Percentiles rank a stretch among this genome's conserved stretches.
Evolutionary conservation across 192 early-diverging fungal species (phyloP).

Genomic region (Phycomyces nitens): DNA sequence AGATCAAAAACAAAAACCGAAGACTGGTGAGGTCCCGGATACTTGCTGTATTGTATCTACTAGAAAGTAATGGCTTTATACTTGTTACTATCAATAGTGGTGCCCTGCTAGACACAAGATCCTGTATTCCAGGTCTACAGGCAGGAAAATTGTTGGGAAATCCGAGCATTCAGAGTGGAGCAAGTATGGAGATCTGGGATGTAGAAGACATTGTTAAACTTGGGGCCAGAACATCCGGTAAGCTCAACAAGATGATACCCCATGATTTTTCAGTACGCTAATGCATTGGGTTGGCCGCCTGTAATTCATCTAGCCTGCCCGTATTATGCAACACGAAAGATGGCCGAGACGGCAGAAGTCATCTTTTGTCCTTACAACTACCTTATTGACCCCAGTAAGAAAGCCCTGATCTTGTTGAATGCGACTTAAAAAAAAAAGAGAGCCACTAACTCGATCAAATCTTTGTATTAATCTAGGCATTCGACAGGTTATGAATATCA

Average conservation of each 20-base stretch:
- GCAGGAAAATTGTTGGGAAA: slow-evolving; percentile 14
- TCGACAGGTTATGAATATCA: slow-evolving; percentile 44
- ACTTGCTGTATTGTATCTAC: neutral
- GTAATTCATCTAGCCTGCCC: slow-evolving; percentile 40
- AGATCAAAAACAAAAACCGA: slow-evolving; percentile 40
- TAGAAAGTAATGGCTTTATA: neutral
- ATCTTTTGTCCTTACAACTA: slow-evolving; percentile 70
- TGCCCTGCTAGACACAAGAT: slow-evolving; percentile 33
- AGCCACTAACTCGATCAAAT: no score
- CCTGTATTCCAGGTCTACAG: slow-evolving; percentile 24
- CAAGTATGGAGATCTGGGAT: slow-evolving; percentile 44
- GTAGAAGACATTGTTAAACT: slow-evolving; percentile 53
- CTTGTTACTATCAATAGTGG: neutral
- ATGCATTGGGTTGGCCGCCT: neutral
- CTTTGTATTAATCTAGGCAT: slow-evolving; percentile 27
- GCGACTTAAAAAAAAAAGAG: neutral
- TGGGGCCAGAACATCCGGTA: slow-evolving; percentile 19
- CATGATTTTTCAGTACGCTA: no score
- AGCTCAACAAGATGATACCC: neutral
- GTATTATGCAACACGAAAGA: slow-evolving; percentile 50
- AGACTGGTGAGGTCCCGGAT: slow-evolving; percentile 14
- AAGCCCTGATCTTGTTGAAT: neutral
- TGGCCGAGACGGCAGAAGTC: slow-evolving; percentile 46
- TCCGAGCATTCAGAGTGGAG: slow-evolving; percentile 1
- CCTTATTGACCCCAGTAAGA: slow-evolving; percentile 54